Evolutionary conservation across 2,329 filamentous ascomycete species (phyloP).

Genomic region (Tetracladium maxilliforme): DNA sequence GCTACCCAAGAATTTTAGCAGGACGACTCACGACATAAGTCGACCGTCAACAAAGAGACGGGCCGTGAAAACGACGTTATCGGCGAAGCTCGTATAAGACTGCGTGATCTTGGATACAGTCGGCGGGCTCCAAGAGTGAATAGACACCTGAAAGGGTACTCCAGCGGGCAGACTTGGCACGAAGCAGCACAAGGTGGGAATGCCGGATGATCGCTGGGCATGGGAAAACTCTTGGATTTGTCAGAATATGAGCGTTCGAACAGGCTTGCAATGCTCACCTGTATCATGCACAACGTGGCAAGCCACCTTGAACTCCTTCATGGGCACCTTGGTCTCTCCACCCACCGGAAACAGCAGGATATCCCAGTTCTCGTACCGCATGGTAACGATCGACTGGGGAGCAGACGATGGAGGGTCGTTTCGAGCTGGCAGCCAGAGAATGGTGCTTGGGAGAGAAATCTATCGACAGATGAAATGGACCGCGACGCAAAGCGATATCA

Average conservation of each 20-base stretch:
- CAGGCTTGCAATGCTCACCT: constrained; percentile 12
- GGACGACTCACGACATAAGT: too few species aligned
- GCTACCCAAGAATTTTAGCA: too few species aligned
- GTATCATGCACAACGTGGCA: constrained; percentile 51
- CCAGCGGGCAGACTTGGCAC: constrained; percentile 46
- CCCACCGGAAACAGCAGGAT: constrained; percentile 59
- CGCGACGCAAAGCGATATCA: not conserved
- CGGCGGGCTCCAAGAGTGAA: constrained; percentile 59
- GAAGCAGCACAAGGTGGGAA: constrained; percentile 60
- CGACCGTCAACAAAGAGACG: constrained; percentile 55
- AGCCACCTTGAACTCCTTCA: constrained; percentile 70
- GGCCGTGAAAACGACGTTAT: constrained; percentile 46
- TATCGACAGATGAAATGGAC: not conserved
- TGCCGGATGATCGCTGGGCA: too few species aligned
- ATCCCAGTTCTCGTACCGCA: constrained; percentile 83
- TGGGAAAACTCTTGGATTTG: not conserved
- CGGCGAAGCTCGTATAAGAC: constrained; percentile 37
- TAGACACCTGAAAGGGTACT: constrained; percentile 52
- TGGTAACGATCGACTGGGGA: too few species aligned
- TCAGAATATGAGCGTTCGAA: not conserved
- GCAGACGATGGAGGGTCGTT: constrained; percentile 5
- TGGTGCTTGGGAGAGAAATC: not conserved
- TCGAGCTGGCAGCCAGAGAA: too few species aligned
- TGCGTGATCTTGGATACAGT: constrained; percentile 40
- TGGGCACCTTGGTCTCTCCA: constrained; percentile 49